phyloP scores from a whole-genome alignment of 1,284 basidiomycete species.

The Ganoderma boninense region DNA sequence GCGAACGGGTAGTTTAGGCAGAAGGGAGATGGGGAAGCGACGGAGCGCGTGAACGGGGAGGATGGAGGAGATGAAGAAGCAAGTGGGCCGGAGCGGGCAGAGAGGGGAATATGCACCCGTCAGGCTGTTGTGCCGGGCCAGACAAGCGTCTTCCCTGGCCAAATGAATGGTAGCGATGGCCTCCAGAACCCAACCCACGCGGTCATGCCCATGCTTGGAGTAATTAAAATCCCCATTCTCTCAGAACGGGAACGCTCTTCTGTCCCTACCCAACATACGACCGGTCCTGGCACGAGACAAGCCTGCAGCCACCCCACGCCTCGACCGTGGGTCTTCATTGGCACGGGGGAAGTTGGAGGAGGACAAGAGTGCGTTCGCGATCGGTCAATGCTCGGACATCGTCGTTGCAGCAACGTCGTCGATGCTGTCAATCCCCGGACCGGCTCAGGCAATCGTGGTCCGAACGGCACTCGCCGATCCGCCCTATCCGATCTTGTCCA shows the following conservation, averaged over 20 bases:
- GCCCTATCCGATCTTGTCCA: background rate
- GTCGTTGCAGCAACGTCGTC: no score
- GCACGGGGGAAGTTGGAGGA: no score
- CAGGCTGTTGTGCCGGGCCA: background rate
- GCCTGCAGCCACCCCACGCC: background rate
- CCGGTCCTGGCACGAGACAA: background rate
- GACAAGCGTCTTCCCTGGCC: conserved; percentile 14
- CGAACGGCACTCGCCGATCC: background rate
- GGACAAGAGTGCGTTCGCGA: no score
- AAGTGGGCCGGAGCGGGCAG: background rate
- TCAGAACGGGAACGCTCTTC: background rate
- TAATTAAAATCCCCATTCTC: conserved; percentile 13
- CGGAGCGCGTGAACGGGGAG: background rate
- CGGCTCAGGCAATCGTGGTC: no score
- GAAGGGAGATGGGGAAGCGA: background rate
- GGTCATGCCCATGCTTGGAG: conserved; percentile 11
- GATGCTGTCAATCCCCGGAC: background rate
- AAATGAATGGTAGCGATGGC: conserved; percentile 22
- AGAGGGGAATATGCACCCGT: conserved; percentile 5
- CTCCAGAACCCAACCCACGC: conserved; percentile 9
- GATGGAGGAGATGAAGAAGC: background rate
- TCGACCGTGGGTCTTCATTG: no score
- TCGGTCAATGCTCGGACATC: background rate
- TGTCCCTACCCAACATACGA: background rate
- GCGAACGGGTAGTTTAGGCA: background rate